These are phyloP conservation scores for Toxoplasma gondii DNA, from an alignment of 169 alveolate species.

Conservation along the genomic window DNA sequence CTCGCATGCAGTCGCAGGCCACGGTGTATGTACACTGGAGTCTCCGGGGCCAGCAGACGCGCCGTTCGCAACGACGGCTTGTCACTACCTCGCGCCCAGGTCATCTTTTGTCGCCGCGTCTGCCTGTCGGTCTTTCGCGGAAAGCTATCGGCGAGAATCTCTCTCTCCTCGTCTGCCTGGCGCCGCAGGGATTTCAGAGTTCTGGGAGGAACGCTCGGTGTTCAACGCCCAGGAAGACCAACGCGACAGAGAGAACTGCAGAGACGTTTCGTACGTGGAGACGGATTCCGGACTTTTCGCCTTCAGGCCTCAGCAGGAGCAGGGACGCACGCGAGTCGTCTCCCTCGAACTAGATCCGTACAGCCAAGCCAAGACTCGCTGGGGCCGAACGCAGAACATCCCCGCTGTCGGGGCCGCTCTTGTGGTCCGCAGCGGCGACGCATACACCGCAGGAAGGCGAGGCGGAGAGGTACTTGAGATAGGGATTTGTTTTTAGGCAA, in stretches of 20 bases:
- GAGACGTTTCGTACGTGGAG: not conserved
- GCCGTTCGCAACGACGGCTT: slow-evolving; percentile 6
- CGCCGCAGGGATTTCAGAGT: not conserved
- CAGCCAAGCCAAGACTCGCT: not conserved
- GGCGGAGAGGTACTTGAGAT: no score
- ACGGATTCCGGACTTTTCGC: not conserved
- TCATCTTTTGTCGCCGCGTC: not conserved
- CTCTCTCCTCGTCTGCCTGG: not conserved
- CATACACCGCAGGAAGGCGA: not conserved
- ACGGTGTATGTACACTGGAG: not conserved
- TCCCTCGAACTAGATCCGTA: not conserved
- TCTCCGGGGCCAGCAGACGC: not conserved
- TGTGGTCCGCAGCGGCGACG: not conserved
- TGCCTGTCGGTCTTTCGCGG: not conserved
- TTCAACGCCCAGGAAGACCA: no score
- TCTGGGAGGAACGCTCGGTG: not conserved
- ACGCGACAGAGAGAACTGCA: no score
- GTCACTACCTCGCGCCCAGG: not conserved
- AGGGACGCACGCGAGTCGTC: not conserved
- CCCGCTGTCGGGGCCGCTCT: not conserved
- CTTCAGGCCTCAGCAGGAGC: not conserved
- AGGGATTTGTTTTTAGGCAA: no score
- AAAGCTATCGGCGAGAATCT: not conserved
- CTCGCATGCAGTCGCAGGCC: not conserved
- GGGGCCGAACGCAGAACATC: not conserved